Conservation (phyloP, 805 yeast genomes). For the Lipomyces mesembrius region DNA sequence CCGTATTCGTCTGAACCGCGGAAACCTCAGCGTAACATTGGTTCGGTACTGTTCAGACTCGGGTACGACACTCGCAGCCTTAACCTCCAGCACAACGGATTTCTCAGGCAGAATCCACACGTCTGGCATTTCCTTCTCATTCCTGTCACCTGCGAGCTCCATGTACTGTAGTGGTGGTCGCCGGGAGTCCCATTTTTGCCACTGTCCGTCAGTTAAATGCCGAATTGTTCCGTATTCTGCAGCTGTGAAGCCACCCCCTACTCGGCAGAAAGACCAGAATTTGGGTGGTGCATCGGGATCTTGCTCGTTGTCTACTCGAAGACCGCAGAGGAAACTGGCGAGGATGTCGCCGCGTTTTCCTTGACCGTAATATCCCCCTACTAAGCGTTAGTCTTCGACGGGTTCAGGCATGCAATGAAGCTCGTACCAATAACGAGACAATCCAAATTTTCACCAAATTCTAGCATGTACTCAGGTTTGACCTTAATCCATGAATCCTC, state of each 20-base stretch:
- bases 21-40: constrained; percentile 74
- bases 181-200: constrained; percentile 54
- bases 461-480: constrained; percentile 87
- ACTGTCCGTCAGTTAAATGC: constrained; percentile 60
- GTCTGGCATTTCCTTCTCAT: constrained; percentile 55
- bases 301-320: constrained; percentile 53
- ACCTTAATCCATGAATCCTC: constrained; percentile 80
- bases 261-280: constrained; percentile 71
- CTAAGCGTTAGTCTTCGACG: background rate
- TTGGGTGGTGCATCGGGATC: constrained; percentile 22
- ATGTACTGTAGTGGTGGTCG: constrained; percentile 49
- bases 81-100: constrained; percentile 79
- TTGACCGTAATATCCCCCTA: constrained; percentile 61
- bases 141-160: constrained; percentile 34
- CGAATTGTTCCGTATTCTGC: constrained; percentile 66
- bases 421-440: constrained; percentile 68
- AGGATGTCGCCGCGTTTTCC: constrained; percentile 52
- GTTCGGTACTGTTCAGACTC: constrained; percentile 59
- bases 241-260: constrained; percentile 81
- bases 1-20: constrained; percentile 70
- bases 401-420: background rate
- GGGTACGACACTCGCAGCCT: constrained; percentile 71
- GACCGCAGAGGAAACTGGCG: constrained; percentile 73
- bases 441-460: constrained; percentile 86
- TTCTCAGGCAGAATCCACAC: constrained; percentile 81